phyloP scores from a whole-genome alignment of 352 stramenopile genomes.

The Phytophthora hybrid region DNA sequence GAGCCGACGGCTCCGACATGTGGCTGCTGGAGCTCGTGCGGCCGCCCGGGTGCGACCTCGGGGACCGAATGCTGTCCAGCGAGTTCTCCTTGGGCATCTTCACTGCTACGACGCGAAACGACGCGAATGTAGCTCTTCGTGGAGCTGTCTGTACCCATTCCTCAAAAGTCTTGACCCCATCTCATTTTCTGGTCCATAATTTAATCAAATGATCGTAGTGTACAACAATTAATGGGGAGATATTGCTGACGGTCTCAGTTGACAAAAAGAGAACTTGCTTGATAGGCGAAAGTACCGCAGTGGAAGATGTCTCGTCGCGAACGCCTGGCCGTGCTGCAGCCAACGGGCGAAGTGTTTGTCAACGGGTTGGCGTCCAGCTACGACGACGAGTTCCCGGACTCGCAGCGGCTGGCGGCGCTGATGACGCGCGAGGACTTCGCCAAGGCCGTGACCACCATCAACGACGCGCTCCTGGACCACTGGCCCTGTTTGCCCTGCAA shows the following conservation, averaged over 20 bases:
- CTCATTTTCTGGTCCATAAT: not conserved
- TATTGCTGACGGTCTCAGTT: conserved; percentile 13
- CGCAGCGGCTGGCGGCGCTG: conserved; percentile 44
- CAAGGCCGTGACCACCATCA: conserved; percentile 71
- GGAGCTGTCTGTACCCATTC: not conserved
- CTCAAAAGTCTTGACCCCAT: conserved; percentile 9
- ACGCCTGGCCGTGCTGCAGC: conserved; percentile 59
- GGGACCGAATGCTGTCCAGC: conserved; percentile 67
- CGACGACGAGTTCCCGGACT: conserved; percentile 76
- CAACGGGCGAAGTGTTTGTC: conserved; percentile 79
- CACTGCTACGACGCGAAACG: conserved; percentile 31
- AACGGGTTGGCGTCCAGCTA: conserved; percentile 83
- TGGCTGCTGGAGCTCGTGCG: conserved; percentile 24
- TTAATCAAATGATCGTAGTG: not conserved
- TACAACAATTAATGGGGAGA: conserved; percentile 1
- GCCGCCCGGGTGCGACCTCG: conserved; percentile 48
- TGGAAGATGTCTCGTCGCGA: conserved; percentile 31
- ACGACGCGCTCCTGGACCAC: conserved; percentile 84
- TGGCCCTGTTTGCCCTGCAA: conserved; percentile 88
- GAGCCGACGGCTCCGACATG: conserved; percentile 54
- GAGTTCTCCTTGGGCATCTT: conserved; percentile 30
- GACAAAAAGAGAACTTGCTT: not conserved
- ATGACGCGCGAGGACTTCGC: conserved; percentile 78
- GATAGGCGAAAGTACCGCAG: not conserved
- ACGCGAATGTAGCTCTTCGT: conserved; percentile 16